Base-by-base conservation (phyloP, 805 yeast genomes). In the Yarrowia sp. region DNA sequence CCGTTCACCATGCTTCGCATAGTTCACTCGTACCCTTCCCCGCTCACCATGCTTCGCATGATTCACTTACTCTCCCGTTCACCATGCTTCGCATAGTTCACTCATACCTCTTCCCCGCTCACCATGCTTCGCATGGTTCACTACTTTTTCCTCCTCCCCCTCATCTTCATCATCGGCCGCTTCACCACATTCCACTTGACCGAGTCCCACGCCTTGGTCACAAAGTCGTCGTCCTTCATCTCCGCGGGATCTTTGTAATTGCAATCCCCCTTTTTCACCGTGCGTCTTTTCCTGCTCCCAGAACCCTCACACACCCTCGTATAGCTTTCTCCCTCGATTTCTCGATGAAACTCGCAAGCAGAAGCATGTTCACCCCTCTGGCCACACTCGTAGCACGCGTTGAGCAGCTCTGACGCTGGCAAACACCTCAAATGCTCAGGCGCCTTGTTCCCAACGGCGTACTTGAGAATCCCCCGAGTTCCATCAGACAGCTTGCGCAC, bases 401-500 rank as follows among this genome's bases (percentile, higher is more conserved):
- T 44, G 30, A 44, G 47, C 30, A 44, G 30, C 15, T 44, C 47
- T 1, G 47, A 44, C 1, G 50, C 20, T 1, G 50, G 50, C 9
- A 46, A 34, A 46, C 50, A 46, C 9, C 17, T 33, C 34, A 46
- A 5, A 10, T 46, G 34, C 34, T 46, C 50, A 1, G 50, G 50
- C 5, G 34, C 50, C 17, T 24, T 46, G 12, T 14, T 9, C 17
- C 14, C 50, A 10, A 46, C 50, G 12, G 50, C 50, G 34, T 46
- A 24, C 50, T 46, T 46, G 34, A 46, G 34, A 46, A 46, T 24
- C 9, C 50, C 50, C 3, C 50, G 50, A 5, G 34, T 20, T 4
- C 50, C 50, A 17, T 46, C 50, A 10, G 33, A 33, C 34, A 46
- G 50, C 34, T 46, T 46, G 34, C 50, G 50, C 34, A 46, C 50